phyloP scores from a whole-genome alignment of 768 basidiomycete genomes.

The Podaxis carcinomalis region DNA sequence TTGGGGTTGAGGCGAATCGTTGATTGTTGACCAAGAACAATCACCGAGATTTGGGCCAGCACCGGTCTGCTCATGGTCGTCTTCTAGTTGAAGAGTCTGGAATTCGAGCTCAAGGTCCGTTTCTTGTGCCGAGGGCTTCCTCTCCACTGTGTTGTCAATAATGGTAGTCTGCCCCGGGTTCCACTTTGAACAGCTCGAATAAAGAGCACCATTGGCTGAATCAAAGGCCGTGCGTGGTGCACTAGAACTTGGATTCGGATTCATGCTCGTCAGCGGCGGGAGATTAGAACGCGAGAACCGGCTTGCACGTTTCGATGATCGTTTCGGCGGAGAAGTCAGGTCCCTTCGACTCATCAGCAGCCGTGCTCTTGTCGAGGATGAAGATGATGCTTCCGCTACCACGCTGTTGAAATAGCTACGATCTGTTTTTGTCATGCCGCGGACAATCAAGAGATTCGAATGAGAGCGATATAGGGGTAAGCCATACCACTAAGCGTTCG shows the following conservation, averaged over 20 bases:
- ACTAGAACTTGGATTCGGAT: not conserved
- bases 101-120: conserved; percentile 8
- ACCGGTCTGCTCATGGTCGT: not conserved
- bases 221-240: not conserved
- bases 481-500: conserved; percentile 8
- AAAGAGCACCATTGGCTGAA: not conserved
- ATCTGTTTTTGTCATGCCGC: not conserved
- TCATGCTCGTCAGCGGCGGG: not conserved
- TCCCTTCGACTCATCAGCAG: not conserved
- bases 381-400: not conserved
- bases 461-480: not conserved
- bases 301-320: not conserved
- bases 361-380: not conserved
- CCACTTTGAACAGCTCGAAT: not conserved
- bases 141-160: not conserved
- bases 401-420: conserved; percentile 3
- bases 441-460: not conserved
- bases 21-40: not conserved
- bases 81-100: conserved; percentile 1
- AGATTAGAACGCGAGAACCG: not conserved
- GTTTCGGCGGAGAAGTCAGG: conserved; percentile 1
- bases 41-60: not conserved
- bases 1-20: not conserved
- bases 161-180: not conserved
- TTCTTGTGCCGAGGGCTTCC: not conserved